These are phyloP conservation scores for Xerocomellus amylosporus DNA, from an alignment of 768 basidiomycete genomes.

Conservation along the genomic window DNA sequence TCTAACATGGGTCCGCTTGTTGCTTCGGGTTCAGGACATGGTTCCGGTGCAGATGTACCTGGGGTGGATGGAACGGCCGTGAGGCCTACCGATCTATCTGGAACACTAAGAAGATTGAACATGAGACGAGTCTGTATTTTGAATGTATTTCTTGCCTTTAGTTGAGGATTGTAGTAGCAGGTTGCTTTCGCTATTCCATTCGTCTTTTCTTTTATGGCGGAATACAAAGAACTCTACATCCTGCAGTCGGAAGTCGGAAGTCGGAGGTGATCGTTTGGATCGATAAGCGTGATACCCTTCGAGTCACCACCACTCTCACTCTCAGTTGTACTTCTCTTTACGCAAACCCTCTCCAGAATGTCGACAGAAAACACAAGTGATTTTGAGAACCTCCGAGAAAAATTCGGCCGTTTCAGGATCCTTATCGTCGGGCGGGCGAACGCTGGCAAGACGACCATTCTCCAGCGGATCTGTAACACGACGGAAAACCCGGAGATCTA, in stretches of 20 bases:
- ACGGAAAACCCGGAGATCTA: slow-evolving; percentile 8
- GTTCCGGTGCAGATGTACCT: too few relatives aligned
- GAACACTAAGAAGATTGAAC: neutral
- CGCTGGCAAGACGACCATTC: slow-evolving; percentile 6
- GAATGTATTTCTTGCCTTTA: neutral
- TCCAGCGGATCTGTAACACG: slow-evolving; percentile 1
- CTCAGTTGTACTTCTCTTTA: neutral
- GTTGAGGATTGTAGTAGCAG: neutral
- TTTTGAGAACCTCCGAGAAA: too few relatives aligned
- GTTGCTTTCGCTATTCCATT: neutral
- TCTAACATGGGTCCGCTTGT: too few relatives aligned
- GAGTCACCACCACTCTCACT: neutral
- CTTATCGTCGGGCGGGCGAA: slow-evolving; percentile 4
- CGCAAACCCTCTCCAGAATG: too few relatives aligned
- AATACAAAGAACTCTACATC: too few relatives aligned
- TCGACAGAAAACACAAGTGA: too few relatives aligned
- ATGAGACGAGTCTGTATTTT: slow-evolving; percentile 3
- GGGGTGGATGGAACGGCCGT: slow-evolving; percentile 14
- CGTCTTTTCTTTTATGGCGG: neutral
- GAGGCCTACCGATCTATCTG: neutral
- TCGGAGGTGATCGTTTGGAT: neutral
- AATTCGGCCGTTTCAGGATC: too few relatives aligned
- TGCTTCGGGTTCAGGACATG: too few relatives aligned
- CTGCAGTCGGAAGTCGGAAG: too few relatives aligned
- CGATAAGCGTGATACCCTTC: neutral